Evolutionary conservation across 768 basidiomycete species (phyloP), one percentile per base, ranked within the genome.

Genomic region (Phlebiopsis flavidoalba): DNA sequence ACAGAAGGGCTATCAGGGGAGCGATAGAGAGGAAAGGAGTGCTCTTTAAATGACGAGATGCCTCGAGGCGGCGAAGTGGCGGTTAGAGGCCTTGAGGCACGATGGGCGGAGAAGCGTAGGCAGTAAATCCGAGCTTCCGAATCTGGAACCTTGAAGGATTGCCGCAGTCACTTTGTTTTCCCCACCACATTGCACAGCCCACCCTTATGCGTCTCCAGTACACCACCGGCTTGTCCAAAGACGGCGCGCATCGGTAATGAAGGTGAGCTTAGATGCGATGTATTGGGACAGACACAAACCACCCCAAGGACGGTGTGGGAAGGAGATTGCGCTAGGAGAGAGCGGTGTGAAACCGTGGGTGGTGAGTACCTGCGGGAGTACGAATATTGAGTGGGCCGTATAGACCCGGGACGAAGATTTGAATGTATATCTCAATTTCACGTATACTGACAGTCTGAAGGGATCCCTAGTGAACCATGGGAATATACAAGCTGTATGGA

Each of bases 11-110:
- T 58, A 58, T 45, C 36, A 52, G 57, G 15, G 6, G 21, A 58
- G 26, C 37, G 49, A 59, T 51, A 51, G 49, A 26, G 35, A 52
- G 14, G 8, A 26, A 8, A 36, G 51, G 51, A 49, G 58, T 36
- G 47, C 12, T 15, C 48, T 58, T 31, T 59, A 59, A 50, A 50
- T 59, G 37, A 48, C 24, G 57, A 45, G 55, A 33, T 7, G 58
- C 58, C 58, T 59, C 58, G 58, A 59, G 58, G 58, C n/a, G n/a
- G n/a, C 58, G 36, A 19, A 24, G 49, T 50, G 49, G 48, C 37
- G 47, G 59, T 54, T 37, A 60, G 31, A 31, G n/a, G 59, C 53
- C 59, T 53, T 54, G 43, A 60, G 51, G 53, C 53, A 53, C 26
- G 37, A 51, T 53, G 48, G 33, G 48, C n/a, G n/a, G n/a, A n/a